Conservation (phyloP, 768 basidiomycete species). For the Lactarius quietus region DNA sequence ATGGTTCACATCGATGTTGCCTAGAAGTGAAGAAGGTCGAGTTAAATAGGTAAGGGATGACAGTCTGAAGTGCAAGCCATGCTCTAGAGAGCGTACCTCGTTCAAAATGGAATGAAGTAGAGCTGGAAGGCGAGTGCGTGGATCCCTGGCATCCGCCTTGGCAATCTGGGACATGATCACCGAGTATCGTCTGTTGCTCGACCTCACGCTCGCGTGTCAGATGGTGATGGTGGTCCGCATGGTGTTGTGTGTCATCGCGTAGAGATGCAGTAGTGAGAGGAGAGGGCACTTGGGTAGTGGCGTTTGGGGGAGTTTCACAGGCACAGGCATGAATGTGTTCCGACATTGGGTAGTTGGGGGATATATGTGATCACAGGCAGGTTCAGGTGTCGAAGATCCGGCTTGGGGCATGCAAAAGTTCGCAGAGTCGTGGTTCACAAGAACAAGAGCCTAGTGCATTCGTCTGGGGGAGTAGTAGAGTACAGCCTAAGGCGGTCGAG, state of each 20-base stretch:
- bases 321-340: background rate
- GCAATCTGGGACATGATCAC: slow-evolving; percentile 15
- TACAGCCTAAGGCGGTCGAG: background rate
- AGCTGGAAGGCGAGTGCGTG: background rate
- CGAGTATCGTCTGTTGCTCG: background rate
- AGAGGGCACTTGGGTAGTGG: background rate
- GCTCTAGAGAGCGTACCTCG: background rate
- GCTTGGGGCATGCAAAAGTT: background rate
- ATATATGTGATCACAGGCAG: background rate
- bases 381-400: background rate
- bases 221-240: background rate
- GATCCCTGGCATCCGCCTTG: slow-evolving; percentile 17
- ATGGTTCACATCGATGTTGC: background rate
- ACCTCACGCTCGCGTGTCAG: background rate
- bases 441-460: background rate
- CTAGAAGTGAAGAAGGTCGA: background rate
- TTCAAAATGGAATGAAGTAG: background rate
- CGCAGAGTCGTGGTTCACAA: background rate
- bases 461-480: background rate
- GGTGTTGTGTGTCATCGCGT: background rate
- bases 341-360: background rate
- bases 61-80: background rate
- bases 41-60: background rate
- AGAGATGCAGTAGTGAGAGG: background rate
- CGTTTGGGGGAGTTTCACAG: background rate